phyloP scores from a whole-genome alignment of 495 filamentous ascomycete genomes.

The Polyplosphaeria fusca region DNA sequence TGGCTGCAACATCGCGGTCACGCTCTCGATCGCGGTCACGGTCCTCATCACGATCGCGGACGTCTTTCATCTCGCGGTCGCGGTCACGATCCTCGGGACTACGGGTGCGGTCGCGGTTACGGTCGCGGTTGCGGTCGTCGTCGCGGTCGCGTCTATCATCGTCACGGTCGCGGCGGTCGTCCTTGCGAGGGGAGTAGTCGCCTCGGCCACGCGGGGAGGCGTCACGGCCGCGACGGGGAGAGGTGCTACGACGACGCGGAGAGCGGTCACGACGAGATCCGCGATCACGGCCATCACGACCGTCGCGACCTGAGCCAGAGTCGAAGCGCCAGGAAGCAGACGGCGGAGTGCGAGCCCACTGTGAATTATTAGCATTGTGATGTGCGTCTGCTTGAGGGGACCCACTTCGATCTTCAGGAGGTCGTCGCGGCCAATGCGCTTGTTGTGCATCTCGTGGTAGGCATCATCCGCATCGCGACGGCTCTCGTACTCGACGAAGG shows the following conservation, averaged over 20 bases:
- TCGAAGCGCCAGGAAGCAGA: slow-evolving; percentile 99
- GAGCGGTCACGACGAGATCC: slow-evolving; percentile 59
- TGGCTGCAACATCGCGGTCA: slow-evolving; percentile 68
- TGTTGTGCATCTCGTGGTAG: slow-evolving; percentile 99
- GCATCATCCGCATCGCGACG: slow-evolving; percentile 98
- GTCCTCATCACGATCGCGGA: slow-evolving; percentile 32
- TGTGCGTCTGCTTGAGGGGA: neutral
- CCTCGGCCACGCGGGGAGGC: slow-evolving; percentile 79
- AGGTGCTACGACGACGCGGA: slow-evolving; percentile 68
- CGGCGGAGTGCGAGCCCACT: slow-evolving; percentile 98
- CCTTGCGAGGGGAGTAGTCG: slow-evolving; percentile 82
- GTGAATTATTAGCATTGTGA: too few species aligned
- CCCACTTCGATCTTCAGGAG: slow-evolving; percentile 95
- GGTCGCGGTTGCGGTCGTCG: slow-evolving; percentile 62
- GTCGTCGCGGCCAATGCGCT: slow-evolving; percentile 94
- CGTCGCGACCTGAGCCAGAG: slow-evolving; percentile 44
- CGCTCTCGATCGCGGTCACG: slow-evolving; percentile 60
- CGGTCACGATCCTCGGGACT: slow-evolving; percentile 59
- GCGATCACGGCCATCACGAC: slow-evolving; percentile 33
- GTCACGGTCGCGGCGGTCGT: slow-evolving; percentile 58
- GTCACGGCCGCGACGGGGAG: slow-evolving; percentile 74
- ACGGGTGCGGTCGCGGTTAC: slow-evolving; percentile 71
- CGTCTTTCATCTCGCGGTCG: slow-evolving; percentile 50
- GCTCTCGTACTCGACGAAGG: slow-evolving; percentile 99
- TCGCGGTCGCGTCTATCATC: slow-evolving; percentile 83